Conservation (phyloP, 345 rosid species). For the Reutealis trisperma region DNA sequence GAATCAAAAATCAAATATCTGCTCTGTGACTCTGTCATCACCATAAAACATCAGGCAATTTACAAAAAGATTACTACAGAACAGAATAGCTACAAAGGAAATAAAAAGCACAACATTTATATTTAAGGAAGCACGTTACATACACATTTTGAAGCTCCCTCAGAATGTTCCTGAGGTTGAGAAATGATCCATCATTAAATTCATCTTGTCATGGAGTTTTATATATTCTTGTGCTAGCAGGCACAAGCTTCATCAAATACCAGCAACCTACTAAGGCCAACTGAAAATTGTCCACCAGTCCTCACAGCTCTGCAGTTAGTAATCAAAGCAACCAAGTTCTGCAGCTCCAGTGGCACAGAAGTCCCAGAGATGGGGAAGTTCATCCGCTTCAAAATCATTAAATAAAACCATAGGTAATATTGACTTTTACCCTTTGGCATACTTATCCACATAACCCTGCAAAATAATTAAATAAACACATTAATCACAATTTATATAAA, state of each 20-base stretch:
- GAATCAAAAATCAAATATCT: not conserved
- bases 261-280: slow-evolving; percentile 14
- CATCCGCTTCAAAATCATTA: slow-evolving; percentile 6
- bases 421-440: slow-evolving; percentile 57
- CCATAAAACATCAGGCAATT: not conserved
- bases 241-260: slow-evolving; percentile 10
- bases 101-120: not conserved
- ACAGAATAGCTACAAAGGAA: not conserved
- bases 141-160: slow-evolving; percentile 26
- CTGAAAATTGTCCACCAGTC: not conserved
- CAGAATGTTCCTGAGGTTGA: slow-evolving; percentile 13
- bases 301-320: slow-evolving; percentile 1
- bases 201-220: slow-evolving; percentile 13
- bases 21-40: not conserved
- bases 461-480: slow-evolving; percentile 1
- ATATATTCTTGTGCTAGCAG: slow-evolving; percentile 17
- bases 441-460: slow-evolving; percentile 91
- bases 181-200: not conserved
- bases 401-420: not conserved
- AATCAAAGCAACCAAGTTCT: slow-evolving; percentile 7
- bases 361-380: not conserved
- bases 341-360: slow-evolving; percentile 2
- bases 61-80: slow-evolving; percentile 15
- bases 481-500: not conserved
- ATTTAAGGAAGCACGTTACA: slow-evolving; percentile 18